Conservation (phyloP, 257 asterid genomes). For the Rubia yunnanensis region DNA sequence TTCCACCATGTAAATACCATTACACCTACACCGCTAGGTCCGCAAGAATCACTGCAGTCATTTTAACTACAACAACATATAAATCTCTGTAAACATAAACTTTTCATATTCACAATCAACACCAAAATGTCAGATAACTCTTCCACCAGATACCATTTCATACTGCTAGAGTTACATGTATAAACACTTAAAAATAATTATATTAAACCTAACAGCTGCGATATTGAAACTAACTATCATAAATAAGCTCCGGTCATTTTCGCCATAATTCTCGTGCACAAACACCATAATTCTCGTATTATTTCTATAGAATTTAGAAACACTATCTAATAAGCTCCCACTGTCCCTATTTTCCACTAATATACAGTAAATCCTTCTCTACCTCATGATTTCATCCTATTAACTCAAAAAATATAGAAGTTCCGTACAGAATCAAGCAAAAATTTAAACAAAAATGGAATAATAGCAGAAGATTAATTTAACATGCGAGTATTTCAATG, state of each 20-base stretch:
- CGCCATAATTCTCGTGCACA: background rate
- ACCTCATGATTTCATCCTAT: background rate
- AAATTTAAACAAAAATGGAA: too few species aligned
- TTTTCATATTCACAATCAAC: background rate
- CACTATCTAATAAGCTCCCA: background rate
- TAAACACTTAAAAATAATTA: background rate
- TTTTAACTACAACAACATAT: background rate
- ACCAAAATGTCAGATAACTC: background rate
- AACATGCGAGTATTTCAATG: background rate
- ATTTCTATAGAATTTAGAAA: background rate
- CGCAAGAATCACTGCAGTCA: background rate
- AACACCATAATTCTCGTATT: background rate
- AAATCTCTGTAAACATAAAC: background rate
- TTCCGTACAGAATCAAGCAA: background rate
- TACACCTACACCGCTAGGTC: background rate
- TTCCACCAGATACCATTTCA: background rate
- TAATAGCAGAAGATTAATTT: background rate
- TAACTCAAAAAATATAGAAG: background rate
- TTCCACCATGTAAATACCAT: background rate
- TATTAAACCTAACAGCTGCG: background rate
- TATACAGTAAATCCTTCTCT: background rate
- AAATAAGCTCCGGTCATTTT: background rate
- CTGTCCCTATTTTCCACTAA: background rate
- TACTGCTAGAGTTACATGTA: background rate
- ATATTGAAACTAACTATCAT: background rate